These are phyloP conservation scores for Sphagnum fallax DNA, from an alignment of 228 moss, liverwort and hornwort species.

Conservation along the genomic window DNA sequence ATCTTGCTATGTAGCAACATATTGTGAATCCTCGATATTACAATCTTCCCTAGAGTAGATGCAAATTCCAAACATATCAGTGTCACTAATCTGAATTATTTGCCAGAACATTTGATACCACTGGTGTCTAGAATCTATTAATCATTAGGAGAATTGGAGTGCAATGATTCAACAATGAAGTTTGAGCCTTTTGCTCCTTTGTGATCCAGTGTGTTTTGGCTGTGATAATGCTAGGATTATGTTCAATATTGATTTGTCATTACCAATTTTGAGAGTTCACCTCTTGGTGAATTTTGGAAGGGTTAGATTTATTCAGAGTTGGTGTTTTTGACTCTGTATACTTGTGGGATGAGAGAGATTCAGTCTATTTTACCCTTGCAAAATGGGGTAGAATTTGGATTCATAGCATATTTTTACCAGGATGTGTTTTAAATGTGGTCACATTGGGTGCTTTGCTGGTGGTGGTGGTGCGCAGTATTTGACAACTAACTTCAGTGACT, in stretches of 20 bases:
- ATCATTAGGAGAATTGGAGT: background rate
- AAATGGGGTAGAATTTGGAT: background rate
- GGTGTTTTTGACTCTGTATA: background rate
- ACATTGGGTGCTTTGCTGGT: conserved; percentile 6
- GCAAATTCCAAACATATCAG: no score
- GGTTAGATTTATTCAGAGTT: background rate
- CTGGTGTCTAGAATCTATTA: no score
- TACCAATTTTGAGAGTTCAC: background rate
- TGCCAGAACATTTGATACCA: no score
- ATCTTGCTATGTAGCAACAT: no score
- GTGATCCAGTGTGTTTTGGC: background rate
- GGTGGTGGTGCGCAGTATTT: conserved; percentile 11
- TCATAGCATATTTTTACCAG: background rate
- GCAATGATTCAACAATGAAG: background rate
- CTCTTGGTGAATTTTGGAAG: background rate
- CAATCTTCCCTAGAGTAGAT: no score
- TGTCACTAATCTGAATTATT: no score
- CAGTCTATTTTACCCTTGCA: no score
- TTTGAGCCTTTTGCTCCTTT: background rate
- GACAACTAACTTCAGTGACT: conserved; percentile 92
- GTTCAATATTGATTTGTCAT: no score
- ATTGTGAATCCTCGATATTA: no score
- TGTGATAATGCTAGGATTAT: no score
- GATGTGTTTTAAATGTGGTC: background rate
- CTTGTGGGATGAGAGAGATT: background rate